A percentile compares a stretch with the other conserved stretches of the same genome.
Conservation (phyloP, 2,329 filamentous ascomycete species). For the Colletotrichum viniferum region DNA sequence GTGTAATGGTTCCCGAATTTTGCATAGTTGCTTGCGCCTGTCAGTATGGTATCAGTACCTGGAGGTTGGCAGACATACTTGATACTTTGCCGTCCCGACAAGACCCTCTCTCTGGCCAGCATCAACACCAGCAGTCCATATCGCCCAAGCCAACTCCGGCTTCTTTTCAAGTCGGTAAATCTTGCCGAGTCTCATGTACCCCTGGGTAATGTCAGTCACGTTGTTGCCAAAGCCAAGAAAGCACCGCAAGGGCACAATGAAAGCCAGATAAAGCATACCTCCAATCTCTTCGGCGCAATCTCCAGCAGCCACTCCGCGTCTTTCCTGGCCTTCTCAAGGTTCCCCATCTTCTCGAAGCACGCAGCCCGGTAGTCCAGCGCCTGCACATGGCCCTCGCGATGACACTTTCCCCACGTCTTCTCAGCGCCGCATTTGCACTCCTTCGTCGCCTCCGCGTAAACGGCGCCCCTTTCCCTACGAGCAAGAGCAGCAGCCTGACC, state of each 20-base stretch:
- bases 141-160: conserved; percentile 41
- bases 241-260: neutral
- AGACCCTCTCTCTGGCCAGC: conserved; percentile 31
- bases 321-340: conserved; percentile 39
- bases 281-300: conserved; percentile 42
- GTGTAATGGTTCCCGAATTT: conserved; percentile 38
- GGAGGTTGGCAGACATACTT: conserved; percentile 26
- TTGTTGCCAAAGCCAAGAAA: neutral
- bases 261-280: conserved; percentile 31
- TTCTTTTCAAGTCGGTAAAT: conserved; percentile 41
- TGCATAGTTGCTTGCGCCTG: conserved; percentile 34
- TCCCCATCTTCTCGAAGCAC: conserved; percentile 39
- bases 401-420: conserved; percentile 43
- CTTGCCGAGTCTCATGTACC: conserved; percentile 47
- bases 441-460: conserved; percentile 47
- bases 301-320: conserved; percentile 49
- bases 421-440: conserved; percentile 40
- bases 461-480: conserved; percentile 35
- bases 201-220: conserved; percentile 29
- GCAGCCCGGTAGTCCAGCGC: conserved; percentile 46
- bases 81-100: conserved; percentile 33
- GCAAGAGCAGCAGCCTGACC: conserved; percentile 29
- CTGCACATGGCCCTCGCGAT: conserved; percentile 39
- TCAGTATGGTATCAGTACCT: neutral
- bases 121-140: conserved; percentile 44